Percentiles rank a stretch among this genome's conserved stretches.
These are phyloP conservation scores for Trichoderma koningii DNA, from an alignment of 2,329 filamentous ascomycete species.

Conservation along the genomic window DNA sequence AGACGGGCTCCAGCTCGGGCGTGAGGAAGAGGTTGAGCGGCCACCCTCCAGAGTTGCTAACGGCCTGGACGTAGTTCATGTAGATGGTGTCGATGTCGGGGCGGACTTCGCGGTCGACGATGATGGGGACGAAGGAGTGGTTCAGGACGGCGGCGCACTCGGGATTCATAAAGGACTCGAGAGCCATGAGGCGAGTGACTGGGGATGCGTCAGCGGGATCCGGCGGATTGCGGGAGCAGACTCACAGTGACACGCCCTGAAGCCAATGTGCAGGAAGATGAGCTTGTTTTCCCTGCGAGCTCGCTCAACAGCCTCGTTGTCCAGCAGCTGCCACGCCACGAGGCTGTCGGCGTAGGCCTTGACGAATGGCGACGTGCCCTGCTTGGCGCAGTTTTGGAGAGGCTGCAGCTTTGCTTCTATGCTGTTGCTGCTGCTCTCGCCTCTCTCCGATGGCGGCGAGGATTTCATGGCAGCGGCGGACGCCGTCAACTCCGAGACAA, in stretches of 20 bases:
- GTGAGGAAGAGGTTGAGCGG: constrained; percentile 96
- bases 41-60: constrained; percentile 88
- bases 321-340: constrained; percentile 90
- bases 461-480: constrained; percentile 41
- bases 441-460: constrained; percentile 33
- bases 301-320: constrained; percentile 71
- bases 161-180: constrained; percentile 84
- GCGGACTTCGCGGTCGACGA: constrained; percentile 90
- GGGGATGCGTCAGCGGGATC: constrained; percentile 30
- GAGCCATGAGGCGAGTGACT: constrained; percentile 89
- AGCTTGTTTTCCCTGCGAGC: constrained; percentile 82
- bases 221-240: constrained; percentile 28
- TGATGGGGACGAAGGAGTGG: constrained; percentile 83
- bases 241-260: constrained; percentile 92
- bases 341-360: constrained; percentile 76
- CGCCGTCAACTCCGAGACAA: constrained; percentile 43
- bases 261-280: constrained; percentile 92
- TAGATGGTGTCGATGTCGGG: constrained; percentile 95
- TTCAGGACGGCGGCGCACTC: constrained; percentile 83
- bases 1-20: constrained; percentile 87
- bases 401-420: constrained; percentile 30
- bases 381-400: constrained; percentile 42
- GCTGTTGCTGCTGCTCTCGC: constrained; percentile 27
- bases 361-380: constrained; percentile 58
- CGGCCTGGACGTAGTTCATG: constrained; percentile 97